Conservation (phyloP, 2,329 filamentous ascomycete genomes). For the Kalmusia sp. region DNA sequence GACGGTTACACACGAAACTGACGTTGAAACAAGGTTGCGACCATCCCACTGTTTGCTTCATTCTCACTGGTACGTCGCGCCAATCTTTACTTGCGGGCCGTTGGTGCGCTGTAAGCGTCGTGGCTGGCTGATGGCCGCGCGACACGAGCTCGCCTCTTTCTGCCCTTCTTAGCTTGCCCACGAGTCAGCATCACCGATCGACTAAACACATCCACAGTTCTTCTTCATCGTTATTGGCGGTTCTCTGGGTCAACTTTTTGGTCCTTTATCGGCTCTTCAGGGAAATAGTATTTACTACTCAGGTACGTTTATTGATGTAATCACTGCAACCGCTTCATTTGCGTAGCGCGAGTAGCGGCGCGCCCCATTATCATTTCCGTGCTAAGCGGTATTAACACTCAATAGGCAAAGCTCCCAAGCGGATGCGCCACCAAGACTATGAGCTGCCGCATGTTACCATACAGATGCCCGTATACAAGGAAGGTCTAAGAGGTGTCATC, state of each 20-base stretch:
- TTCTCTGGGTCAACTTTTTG: conserved; percentile 61
- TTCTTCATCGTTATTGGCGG: conserved; percentile 35
- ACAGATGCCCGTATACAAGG: conserved; percentile 87
- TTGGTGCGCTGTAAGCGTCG: conserved; percentile 8
- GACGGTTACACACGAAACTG: conserved; percentile 16
- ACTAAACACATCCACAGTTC: conserved; percentile 20
- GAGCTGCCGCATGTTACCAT: conserved; percentile 73
- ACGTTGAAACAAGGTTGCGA: conserved; percentile 38
- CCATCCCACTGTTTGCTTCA: conserved; percentile 45
- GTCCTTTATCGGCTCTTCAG: conserved; percentile 46
- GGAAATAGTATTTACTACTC: conserved; percentile 34
- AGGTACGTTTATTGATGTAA: conserved; percentile 10
- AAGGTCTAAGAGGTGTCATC: conserved; percentile 76
- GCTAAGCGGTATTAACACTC: neutral
- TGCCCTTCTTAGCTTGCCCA: neutral
- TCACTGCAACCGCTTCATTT: no score
- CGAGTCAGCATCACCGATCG: neutral
- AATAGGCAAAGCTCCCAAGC: conserved; percentile 26
- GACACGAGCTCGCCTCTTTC: conserved; percentile 1
- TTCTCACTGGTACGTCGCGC: conserved; percentile 36
- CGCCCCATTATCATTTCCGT: neutral
- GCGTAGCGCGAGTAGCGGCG: no score
- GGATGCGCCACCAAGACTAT: conserved; percentile 21
- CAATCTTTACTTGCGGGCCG: conserved; percentile 13
- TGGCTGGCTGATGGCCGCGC: conserved; percentile 17